Evolutionary conservation across 805 yeast species (phyloP).

Genomic region (Candida peoriensis): DNA sequence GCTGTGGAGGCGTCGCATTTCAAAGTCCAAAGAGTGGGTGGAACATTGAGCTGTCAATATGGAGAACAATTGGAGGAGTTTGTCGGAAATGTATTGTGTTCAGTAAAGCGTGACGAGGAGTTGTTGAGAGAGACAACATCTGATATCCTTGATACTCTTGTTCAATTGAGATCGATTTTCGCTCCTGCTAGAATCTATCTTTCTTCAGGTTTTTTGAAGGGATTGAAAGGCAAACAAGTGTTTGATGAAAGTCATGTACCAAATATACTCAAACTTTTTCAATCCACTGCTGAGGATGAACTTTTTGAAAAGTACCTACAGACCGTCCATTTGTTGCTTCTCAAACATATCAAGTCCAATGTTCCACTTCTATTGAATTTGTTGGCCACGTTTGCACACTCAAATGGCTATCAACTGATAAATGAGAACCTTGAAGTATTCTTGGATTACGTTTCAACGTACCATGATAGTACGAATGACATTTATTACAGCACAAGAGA

Average conservation of each 20-base stretch:
- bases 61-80: constrained; percentile 49
- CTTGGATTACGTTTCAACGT: constrained; percentile 28
- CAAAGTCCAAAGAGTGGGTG: constrained; percentile 31
- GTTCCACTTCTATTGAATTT: constrained; percentile 17
- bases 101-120: constrained; percentile 28
- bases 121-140: constrained; percentile 25
- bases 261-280: constrained; percentile 31
- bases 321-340: constrained; percentile 42
- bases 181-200: constrained; percentile 69
- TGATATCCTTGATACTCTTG: constrained; percentile 40
- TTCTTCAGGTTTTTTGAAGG: constrained; percentile 51
- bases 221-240: constrained; percentile 31
- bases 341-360: constrained; percentile 34
- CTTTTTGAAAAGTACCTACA: constrained; percentile 48
- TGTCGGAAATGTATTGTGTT: constrained; percentile 29
- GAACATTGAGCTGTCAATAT: constrained; percentile 44
- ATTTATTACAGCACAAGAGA: constrained; percentile 4
- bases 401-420: constrained; percentile 29
- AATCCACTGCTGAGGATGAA: constrained; percentile 42
- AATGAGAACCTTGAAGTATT: constrained; percentile 35
- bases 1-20: constrained; percentile 63
- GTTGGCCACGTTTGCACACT: constrained; percentile 17
- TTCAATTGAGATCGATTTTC: constrained; percentile 44
- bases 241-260: constrained; percentile 24
- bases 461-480: constrained; percentile 10